These are phyloP conservation scores for Moniliophthora roreri DNA, from an alignment of 1,284 basidiomycete species.

Conservation along the genomic window DNA sequence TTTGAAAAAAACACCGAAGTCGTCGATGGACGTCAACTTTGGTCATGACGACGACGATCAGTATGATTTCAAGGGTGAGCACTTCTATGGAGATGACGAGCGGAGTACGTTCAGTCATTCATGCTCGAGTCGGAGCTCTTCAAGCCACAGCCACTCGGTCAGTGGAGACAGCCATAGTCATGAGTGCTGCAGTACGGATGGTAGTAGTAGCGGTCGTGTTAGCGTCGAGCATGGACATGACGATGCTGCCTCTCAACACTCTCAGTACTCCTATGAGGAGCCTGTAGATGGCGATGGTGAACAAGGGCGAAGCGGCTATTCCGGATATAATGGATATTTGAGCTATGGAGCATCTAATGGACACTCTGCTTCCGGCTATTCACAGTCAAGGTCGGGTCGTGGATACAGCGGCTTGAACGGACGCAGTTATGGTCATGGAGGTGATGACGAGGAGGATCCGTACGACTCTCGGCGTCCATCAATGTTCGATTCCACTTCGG, in stretches of 20 bases:
- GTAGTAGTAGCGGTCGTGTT: too few species aligned
- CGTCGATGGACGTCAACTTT: not conserved
- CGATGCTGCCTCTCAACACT: too few species aligned
- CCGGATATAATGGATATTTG: slow-evolving; percentile 22
- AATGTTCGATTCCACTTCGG: slow-evolving; percentile 28
- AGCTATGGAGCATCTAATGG: not conserved
- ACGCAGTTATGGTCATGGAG: slow-evolving; percentile 13
- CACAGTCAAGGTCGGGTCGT: not conserved
- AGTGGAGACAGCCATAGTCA: too few species aligned
- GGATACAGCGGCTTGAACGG: not conserved
- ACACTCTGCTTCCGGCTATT: not conserved
- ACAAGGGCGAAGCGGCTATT: slow-evolving; percentile 27
- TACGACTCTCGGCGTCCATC: slow-evolving; percentile 21
- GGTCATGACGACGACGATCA: not conserved
- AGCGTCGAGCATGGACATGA: too few species aligned
- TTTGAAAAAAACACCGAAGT: too few species aligned
- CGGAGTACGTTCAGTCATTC: too few species aligned
- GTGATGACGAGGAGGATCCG: slow-evolving; percentile 15
- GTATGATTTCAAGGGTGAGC: not conserved
- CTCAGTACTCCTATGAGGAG: slow-evolving; percentile 13
- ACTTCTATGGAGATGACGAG: too few species aligned
- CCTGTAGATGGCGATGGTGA: slow-evolving; percentile 38
- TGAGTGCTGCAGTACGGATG: too few species aligned
- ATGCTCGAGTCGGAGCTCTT: too few species aligned
- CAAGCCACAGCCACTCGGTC: too few species aligned